Percentiles rank a stretch among this genome's conserved stretches.
These are phyloP conservation scores for Lepraria neglecta DNA, from an alignment of 495 filamentous ascomycete genomes.

Conservation along the genomic window DNA sequence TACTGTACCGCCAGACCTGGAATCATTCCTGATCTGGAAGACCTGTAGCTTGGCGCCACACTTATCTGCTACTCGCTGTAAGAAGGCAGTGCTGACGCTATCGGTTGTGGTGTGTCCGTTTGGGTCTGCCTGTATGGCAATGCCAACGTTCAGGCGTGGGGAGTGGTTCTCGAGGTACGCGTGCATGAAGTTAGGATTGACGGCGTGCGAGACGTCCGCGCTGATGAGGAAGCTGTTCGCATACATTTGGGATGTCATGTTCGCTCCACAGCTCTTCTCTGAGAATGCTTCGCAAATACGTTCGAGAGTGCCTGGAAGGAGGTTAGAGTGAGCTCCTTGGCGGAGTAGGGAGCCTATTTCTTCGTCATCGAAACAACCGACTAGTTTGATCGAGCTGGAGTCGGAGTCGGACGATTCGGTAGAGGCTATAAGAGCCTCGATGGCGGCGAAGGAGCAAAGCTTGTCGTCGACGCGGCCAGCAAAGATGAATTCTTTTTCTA, in stretches of 20 bases:
- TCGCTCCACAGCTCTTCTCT: slow-evolving; percentile 48
- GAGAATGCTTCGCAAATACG: slow-evolving; percentile 70
- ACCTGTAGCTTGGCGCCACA: slow-evolving; percentile 66
- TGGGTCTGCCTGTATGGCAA: slow-evolving; percentile 75
- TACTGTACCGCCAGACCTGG: slow-evolving; percentile 83
- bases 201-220: slow-evolving; percentile 88
- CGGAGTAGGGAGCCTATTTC: slow-evolving; percentile 88
- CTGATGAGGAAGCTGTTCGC: slow-evolving; percentile 91
- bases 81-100: slow-evolving; percentile 66
- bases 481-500: slow-evolving; percentile 93
- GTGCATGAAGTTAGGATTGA: slow-evolving; percentile 84
- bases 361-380: slow-evolving; percentile 91
- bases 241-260: slow-evolving; percentile 72
- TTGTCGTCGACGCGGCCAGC: slow-evolving; percentile 95
- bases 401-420: slow-evolving; percentile 29
- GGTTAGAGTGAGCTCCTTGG: slow-evolving; percentile 85
- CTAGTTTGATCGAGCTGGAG: slow-evolving; percentile 66
- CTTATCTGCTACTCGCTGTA: slow-evolving; percentile 67
- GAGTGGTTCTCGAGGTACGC: slow-evolving; percentile 79
- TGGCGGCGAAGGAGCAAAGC: slow-evolving; percentile 87
- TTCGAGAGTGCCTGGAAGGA: slow-evolving; percentile 71
- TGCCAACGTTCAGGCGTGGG: slow-evolving; percentile 83
- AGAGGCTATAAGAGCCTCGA: slow-evolving; percentile 74
- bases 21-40: slow-evolving; percentile 94
- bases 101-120: slow-evolving; percentile 95